phyloP scores from a whole-genome alignment of 208 protist species.

The Crithidia sp. region DNA sequence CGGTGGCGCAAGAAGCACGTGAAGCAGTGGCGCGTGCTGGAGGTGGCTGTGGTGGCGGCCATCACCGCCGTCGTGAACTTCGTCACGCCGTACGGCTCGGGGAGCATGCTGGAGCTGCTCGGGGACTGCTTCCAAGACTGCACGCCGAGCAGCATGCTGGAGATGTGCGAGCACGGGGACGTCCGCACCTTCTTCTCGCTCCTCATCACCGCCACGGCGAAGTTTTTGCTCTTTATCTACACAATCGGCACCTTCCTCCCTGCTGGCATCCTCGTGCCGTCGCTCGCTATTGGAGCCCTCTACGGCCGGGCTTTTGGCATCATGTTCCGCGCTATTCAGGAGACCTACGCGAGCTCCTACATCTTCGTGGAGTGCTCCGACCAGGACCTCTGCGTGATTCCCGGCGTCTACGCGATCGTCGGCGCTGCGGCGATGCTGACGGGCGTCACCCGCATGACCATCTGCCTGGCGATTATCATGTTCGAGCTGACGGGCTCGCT shows the following conservation, averaged over 20 bases:
- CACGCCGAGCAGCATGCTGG: constrained; percentile 45
- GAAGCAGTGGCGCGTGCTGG: constrained; percentile 71
- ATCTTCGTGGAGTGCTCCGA: constrained; percentile 68
- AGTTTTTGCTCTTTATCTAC: constrained; percentile 64
- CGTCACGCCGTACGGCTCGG: constrained; percentile 62
- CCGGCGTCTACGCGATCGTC: constrained; percentile 93
- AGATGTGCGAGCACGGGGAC: constrained; percentile 61
- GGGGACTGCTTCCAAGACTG: constrained; percentile 82
- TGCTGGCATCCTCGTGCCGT: constrained; percentile 92
- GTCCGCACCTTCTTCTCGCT: constrained; percentile 57
- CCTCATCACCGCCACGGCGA: constrained; percentile 56
- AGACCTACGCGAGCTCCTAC: constrained; percentile 56
- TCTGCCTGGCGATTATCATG: constrained; percentile 95
- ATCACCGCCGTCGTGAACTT: constrained; percentile 74
- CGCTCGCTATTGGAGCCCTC: constrained; percentile 88
- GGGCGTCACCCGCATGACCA: constrained; percentile 93
- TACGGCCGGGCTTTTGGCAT: constrained; percentile 82
- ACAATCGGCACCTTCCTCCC: constrained; percentile 81
- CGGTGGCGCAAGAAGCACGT: constrained; percentile 61
- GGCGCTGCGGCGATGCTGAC: constrained; percentile 92
- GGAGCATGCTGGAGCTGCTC: constrained; percentile 69
- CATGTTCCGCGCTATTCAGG: constrained; percentile 60
- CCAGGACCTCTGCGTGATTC: constrained; percentile 80
- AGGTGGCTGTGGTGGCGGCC: constrained; percentile 61
- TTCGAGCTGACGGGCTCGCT: constrained; percentile 93